Percentiles rank a stretch among this genome's conserved stretches.
Conservation (phyloP, 208 protist genomes). For the Leishmania arabica region DNA sequence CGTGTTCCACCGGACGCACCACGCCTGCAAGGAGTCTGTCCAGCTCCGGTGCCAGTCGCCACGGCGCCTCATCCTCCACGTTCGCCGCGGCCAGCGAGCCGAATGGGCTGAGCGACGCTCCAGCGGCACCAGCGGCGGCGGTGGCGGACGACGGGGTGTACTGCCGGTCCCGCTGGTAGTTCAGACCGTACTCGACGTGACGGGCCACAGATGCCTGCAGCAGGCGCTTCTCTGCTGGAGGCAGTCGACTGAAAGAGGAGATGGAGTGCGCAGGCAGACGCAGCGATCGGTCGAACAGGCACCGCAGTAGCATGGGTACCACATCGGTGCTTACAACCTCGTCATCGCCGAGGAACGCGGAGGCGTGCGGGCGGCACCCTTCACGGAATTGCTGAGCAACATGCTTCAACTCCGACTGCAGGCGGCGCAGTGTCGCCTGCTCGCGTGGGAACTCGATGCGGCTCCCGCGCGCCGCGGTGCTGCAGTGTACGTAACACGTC, state of each 20-base stretch:
- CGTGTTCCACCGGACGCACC: conserved; percentile 24
- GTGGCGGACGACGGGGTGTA: conserved; percentile 7
- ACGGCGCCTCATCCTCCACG: conserved; percentile 29
- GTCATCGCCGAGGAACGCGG: conserved; percentile 35
- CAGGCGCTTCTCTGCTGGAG: conserved; percentile 38
- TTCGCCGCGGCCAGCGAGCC: neutral
- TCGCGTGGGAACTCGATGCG: conserved; percentile 50
- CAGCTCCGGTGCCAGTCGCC: conserved; percentile 51
- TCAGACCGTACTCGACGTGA: conserved; percentile 72
- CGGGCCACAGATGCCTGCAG: conserved; percentile 51
- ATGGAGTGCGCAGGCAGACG: conserved; percentile 52
- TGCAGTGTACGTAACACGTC: conserved; percentile 54
- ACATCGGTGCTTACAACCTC: conserved; percentile 42
- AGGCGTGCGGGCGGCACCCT: conserved; percentile 37
- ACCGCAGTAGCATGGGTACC: conserved; percentile 53
- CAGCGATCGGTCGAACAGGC: conserved; percentile 58
- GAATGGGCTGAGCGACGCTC: neutral
- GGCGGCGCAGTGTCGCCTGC: conserved; percentile 30
- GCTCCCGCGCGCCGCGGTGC: conserved; percentile 35
- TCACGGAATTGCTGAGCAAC: conserved; percentile 47
- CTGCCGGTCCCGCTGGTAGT: conserved; percentile 43
- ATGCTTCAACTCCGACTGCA: conserved; percentile 40
- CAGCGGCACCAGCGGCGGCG: neutral
- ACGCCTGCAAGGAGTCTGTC: conserved; percentile 35
- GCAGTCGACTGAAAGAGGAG: conserved; percentile 35